Conservation (phyloP, 2,329 filamentous ascomycete genomes). For the Sphaerulina musiva region DNA sequence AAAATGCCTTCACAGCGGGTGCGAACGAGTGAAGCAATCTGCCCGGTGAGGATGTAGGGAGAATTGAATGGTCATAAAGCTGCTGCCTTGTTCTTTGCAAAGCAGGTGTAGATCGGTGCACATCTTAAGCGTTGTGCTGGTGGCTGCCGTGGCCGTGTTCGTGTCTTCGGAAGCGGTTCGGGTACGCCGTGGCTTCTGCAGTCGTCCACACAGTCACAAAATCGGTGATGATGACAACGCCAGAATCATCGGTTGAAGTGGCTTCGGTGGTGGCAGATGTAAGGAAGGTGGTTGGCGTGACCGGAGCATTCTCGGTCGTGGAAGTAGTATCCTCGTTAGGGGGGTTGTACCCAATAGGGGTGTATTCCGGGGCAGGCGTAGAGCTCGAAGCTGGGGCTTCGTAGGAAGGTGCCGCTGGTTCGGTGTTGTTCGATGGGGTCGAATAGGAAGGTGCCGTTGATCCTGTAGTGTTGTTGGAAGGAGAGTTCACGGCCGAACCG, state of each 20-base stretch:
- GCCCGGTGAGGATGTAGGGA: not conserved
- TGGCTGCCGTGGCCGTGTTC: constrained; percentile 25
- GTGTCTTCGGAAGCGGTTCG: constrained; percentile 21
- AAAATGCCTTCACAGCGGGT: constrained; percentile 3
- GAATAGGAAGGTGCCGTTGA: constrained; percentile 12
- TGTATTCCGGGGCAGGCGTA: constrained; percentile 1
- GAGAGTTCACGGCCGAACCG: constrained; percentile 8
- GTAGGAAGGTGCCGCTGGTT: constrained; percentile 10
- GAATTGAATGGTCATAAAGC: constrained; percentile 9
- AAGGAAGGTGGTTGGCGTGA: constrained; percentile 19
- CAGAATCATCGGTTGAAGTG: constrained; percentile 11
- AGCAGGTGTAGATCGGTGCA: not conserved
- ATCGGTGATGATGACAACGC: constrained; percentile 27
- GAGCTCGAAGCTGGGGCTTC: constrained; percentile 12
- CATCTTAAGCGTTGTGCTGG: constrained; percentile 14
- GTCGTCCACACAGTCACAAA: constrained; percentile 25
- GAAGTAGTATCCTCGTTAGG: constrained; percentile 13
- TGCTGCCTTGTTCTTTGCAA: constrained; percentile 3
- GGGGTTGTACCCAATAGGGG: constrained; percentile 10
- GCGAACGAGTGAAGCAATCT: constrained; percentile 15
- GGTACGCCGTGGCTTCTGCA: constrained; percentile 24
- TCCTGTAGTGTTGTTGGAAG: not conserved
- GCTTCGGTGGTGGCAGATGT: constrained; percentile 19
- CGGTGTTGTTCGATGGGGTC: not conserved
- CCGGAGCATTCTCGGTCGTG: constrained; percentile 9